Base-by-base conservation (phyloP, 257 asterid genomes). In the Echites panduratus region DNA sequence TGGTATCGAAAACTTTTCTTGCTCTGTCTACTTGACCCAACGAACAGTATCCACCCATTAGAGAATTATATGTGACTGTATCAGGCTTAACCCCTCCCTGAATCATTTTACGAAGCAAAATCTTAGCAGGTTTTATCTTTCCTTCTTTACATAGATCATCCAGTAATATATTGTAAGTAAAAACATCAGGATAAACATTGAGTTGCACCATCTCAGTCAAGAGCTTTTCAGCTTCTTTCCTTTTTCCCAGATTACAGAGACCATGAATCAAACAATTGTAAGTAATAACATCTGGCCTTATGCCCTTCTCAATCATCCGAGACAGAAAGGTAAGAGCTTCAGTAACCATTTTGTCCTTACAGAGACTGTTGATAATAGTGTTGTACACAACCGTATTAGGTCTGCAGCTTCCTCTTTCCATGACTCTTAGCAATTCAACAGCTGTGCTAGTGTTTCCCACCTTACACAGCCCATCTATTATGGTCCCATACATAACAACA, bases 381-480 rank as follows among this genome's bases (percentile, higher is more conserved):
- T 7, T 79, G 59, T 70, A 76, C 2, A 47, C 49, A 16, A 63
- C 0, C 6, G 41, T 19, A 45, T 77, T 9, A 12, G 82, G 84
- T 66, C 63, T 69, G 32, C 72, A 45, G 17, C 19, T 14, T 47
- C 54, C 58, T 26, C 26, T 47, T 53, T 68, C 57, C 32, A n/a
- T 4, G 2, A 17, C 9, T 19, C 35, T n/a, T 12, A 70, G 38
- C 1, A 70, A 17, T 17, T 70, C 7, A 68, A 77, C 9, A 3
- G 85, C 87, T 57, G 24, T 56, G 2, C 22, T 27, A 19, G 85
- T 76, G 44, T 76, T 48, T 20, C 85, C 81, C 2, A 61, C 70
- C 68, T 80, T 83, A 62, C 85, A 78, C 2, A 83, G 78, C 38
- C 83, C 85, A 49, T 78, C 62, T 8, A 79, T 58, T 10, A 79